These are phyloP conservation scores for Goniomonas avonlea DNA, from an alignment of 78 protist species.

Conservation along the genomic window DNA sequence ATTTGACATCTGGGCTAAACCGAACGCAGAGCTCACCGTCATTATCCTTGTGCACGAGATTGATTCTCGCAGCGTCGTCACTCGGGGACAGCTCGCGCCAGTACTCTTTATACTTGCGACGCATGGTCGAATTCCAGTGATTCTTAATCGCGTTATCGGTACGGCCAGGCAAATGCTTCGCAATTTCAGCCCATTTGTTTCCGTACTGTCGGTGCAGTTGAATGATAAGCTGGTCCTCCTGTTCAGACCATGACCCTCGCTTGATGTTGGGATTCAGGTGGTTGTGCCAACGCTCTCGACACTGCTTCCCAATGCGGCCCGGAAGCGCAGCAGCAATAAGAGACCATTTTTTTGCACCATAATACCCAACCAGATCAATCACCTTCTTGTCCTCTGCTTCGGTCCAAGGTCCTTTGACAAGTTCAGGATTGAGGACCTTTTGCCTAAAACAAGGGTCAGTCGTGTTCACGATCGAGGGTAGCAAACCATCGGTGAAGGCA, in stretches of 20 bases:
- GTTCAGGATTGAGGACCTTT: conserved; percentile 71
- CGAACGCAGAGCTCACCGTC: no score
- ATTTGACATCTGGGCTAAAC: no score
- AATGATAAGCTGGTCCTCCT: conserved; percentile 61
- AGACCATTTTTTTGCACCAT: conserved; percentile 57
- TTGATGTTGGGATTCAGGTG: conserved; percentile 73
- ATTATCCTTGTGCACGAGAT: no score
- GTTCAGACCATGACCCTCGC: conserved; percentile 68
- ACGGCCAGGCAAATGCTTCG: conserved; percentile 72
- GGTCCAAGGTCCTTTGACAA: conserved; percentile 86
- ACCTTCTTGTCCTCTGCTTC: conserved; percentile 58
- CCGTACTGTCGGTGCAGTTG: conserved; percentile 37
- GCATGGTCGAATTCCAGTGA: conserved; percentile 83
- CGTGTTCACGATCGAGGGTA: no score
- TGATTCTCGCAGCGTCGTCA: no score
- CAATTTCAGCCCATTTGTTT: conserved; percentile 82
- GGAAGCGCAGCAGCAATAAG: conserved; percentile 40
- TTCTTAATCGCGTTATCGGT: conserved; percentile 87
- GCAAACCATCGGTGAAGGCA: conserved; percentile 56
- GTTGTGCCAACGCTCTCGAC: conserved; percentile 71
- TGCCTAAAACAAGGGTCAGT: no score
- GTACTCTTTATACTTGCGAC: conserved; percentile 44
- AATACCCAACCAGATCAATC: conserved; percentile 17
- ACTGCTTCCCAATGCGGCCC: conserved; percentile 65
- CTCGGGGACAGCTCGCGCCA: no score